Evolutionary conservation across 495 filamentous ascomycete species (phyloP).

Genomic region (Talaromyces ruber): DNA sequence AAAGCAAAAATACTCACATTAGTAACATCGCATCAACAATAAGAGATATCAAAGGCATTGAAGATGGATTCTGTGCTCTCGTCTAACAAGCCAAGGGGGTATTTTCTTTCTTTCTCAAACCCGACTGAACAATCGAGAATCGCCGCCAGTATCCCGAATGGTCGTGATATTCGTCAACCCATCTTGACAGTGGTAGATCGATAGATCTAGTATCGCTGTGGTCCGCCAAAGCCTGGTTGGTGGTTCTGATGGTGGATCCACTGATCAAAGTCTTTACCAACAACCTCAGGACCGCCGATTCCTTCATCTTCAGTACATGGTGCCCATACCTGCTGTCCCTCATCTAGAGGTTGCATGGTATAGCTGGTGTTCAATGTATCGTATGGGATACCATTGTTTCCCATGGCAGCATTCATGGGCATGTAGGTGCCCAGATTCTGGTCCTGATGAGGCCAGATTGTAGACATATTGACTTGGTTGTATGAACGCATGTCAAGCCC

Average conservation of each 20-base stretch:
- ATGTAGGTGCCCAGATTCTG: constrained; percentile 1
- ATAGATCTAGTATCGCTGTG: neutral
- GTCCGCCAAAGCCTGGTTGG: neutral
- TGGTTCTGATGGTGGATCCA: constrained; percentile 2
- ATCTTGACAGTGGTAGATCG: neutral
- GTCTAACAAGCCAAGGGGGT: neutral
- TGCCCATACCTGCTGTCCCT: constrained; percentile 1
- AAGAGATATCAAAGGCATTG: neutral
- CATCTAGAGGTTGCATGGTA: neutral
- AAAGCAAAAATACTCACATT: neutral
- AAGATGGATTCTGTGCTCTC: constrained; percentile 1
- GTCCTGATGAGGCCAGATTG: neutral
- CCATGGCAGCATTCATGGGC: neutral
- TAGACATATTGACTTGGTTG: neutral
- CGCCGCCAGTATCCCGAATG: neutral
- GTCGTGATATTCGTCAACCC: neutral
- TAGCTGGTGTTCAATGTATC: neutral
- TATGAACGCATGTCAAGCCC: constrained; percentile 2
- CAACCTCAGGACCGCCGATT: neutral
- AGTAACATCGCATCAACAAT: neutral
- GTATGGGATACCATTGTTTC: neutral
- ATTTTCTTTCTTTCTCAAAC: neutral
- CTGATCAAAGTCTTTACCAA: constrained; percentile 7
- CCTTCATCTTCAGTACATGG: neutral
- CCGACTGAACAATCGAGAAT: neutral